Evolutionary conservation across 495 filamentous ascomycete species (phyloP), one percentile per base, ranked within the genome.

Genomic region (Penicillium desertorum): DNA sequence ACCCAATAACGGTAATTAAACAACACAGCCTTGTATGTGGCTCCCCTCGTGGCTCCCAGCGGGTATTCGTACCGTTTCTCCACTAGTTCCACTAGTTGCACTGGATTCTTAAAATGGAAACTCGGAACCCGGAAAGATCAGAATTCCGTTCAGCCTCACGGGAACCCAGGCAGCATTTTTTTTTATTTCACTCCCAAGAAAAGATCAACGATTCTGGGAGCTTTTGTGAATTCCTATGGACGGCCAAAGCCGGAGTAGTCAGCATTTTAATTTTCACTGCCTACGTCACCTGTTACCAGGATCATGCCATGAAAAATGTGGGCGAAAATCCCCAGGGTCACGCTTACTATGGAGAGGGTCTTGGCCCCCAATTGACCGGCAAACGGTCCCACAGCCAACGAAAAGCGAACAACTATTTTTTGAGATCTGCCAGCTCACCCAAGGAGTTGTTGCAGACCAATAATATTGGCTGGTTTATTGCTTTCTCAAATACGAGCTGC

Each of bases 51-150:
- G 48, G 48, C 14, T 20, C 50, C 19, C 16, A 23, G 23, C 47
- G 23, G 11, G 56, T 59, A 59, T 43, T 43, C 10, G 39, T 59
- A 59, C 51, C 23, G 41, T 36, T 56, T 48, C 45, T 34, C 45
- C 45, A 48, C 45, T 9, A 8, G 25, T 46, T 41, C 45, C 51
- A 45, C 56, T 9, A 3, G 45, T 51, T 41, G 41, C 51, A 45
- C 56, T 19, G 53, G 48, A 11, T 45, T 64, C 55, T 57, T 52
- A 63, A 58, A 61, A 44, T 64, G 62, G 60, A 61, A 64, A 59
- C 16, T 20, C 22, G 23, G 27, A 14, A 49, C 37, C 27, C 55
- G 51, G 56, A 62, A 17, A 34, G 32, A 37, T 44, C 43, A 36
- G 32, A 20, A 57, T 32, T 36, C 51, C 51, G 43, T 27, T 29